Conservation (phyloP, 139 green algal genomes). For the Deuterostichococcus epilithicus region DNA sequence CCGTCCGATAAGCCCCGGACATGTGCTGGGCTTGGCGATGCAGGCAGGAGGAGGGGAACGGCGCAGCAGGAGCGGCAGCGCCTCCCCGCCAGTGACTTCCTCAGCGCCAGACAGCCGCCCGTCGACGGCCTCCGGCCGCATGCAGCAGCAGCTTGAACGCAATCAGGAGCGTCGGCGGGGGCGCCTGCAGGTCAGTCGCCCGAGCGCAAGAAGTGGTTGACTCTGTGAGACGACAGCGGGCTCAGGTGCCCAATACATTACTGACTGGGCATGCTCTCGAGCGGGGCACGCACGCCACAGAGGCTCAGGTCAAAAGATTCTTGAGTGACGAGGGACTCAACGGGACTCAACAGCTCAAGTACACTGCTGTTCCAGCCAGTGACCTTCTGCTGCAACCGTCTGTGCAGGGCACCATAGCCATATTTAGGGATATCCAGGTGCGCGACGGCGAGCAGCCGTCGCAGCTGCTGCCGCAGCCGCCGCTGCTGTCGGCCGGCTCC, state of each 20-base stretch:
- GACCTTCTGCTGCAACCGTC: too few species aligned
- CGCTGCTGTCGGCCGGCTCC: constrained; percentile 9
- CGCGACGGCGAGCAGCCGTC: not conserved
- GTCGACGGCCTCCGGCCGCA: not conserved
- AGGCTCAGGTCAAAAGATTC: too few species aligned
- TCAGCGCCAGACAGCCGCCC: constrained; percentile 5
- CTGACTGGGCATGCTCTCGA: too few species aligned
- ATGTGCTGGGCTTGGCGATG: not conserved
- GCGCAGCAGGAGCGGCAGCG: not conserved
- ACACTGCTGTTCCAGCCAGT: too few species aligned
- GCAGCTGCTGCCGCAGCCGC: constrained; percentile 26
- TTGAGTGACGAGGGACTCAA: too few species aligned
- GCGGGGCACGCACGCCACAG: too few species aligned
- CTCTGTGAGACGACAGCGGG: too few species aligned
- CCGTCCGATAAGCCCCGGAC: not conserved
- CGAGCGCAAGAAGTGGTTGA: too few species aligned
- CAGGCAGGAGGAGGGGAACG: not conserved
- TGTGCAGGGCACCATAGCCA: not conserved
- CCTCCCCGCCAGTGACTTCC: not conserved
- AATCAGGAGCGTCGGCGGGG: constrained; percentile 35
- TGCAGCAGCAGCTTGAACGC: constrained; percentile 20
- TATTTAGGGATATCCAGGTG: not conserved
- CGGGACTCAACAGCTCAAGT: too few species aligned
- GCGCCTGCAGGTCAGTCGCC: constrained; percentile 33
- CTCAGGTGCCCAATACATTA: too few species aligned